Percentiles rank a stretch among this genome's conserved stretches.
Evolutionary conservation across 2,329 filamentous ascomycete genomes (phyloP).

Genomic region (Didymella glomerata): DNA sequence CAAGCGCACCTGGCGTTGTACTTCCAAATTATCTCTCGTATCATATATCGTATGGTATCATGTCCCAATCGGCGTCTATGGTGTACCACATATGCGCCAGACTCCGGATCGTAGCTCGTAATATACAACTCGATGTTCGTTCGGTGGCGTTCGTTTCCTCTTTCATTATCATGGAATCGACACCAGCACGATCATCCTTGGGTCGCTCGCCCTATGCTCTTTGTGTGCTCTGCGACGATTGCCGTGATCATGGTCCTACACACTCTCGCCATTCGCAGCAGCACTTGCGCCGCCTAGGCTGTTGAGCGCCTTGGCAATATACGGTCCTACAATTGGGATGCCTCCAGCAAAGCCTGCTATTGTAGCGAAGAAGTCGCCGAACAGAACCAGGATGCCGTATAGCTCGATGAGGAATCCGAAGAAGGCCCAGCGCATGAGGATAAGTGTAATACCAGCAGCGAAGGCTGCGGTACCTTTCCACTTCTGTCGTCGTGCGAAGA

Average conservation of each 20-base stretch:
- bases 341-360: conserved; percentile 87
- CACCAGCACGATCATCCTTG: not conserved
- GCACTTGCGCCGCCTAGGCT: conserved; percentile 54
- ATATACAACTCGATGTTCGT: conserved; percentile 2
- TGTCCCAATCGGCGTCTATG: not conserved
- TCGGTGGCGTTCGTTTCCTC: not conserved
- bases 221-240: not conserved
- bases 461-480: conserved; percentile 91
- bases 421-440: conserved; percentile 88
- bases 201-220: not conserved
- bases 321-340: conserved; percentile 85
- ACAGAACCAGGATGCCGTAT: conserved; percentile 91
- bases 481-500: conserved; percentile 95
- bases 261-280: conserved; percentile 17
- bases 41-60: conserved; percentile 10
- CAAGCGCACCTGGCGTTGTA: conserved; percentile 1
- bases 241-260: not conserved
- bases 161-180: not conserved
- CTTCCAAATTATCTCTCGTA: not conserved
- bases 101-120: conserved; percentile 6
- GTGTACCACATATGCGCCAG: not conserved
- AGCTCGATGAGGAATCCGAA: conserved; percentile 89
- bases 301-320: conserved; percentile 78
- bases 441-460: conserved; percentile 80
- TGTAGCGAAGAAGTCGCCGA: conserved; percentile 95